phyloP scores from a whole-genome alignment of 2,329 filamentous ascomycete genomes.

The Fusarium tupiense region DNA sequence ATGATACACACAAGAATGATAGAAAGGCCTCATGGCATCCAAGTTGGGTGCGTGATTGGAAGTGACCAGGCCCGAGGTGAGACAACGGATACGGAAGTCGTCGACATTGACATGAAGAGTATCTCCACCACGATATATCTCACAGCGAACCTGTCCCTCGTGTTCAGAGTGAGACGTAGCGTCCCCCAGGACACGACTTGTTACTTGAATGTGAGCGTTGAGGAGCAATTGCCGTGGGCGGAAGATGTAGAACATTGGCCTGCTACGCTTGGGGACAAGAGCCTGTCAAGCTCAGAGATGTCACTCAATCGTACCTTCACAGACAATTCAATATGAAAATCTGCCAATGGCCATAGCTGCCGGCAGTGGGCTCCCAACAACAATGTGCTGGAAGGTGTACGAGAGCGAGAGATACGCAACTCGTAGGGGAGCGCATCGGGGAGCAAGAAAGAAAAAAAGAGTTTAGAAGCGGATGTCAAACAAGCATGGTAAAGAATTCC shows the following conservation, averaged over 20 bases:
- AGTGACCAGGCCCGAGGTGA: background rate
- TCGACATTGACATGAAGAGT: background rate
- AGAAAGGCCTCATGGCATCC: background rate
- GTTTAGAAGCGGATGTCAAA: background rate
- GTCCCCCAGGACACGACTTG: background rate
- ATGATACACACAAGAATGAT: background rate
- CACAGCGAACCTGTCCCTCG: background rate
- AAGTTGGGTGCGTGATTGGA: background rate
- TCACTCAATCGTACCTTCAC: background rate
- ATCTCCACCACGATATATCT: background rate
- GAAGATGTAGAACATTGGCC: background rate
- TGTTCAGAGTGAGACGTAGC: background rate
- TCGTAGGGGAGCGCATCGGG: background rate
- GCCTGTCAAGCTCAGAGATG: background rate
- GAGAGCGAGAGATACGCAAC: background rate
- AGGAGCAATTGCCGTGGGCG: background rate
- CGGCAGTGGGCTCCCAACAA: background rate
- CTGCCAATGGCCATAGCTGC: too few species aligned
- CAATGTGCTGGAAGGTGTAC: background rate
- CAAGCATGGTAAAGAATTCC: fast-evolving
- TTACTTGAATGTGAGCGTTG: conserved; percentile 5
- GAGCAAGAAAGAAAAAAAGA: background rate
- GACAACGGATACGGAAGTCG: background rate
- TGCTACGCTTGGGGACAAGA: background rate
- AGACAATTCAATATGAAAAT: background rate